Evolutionary conservation across 2,329 filamentous ascomycete species (phyloP).

Genomic region (Dactylellina cionopaga): DNA sequence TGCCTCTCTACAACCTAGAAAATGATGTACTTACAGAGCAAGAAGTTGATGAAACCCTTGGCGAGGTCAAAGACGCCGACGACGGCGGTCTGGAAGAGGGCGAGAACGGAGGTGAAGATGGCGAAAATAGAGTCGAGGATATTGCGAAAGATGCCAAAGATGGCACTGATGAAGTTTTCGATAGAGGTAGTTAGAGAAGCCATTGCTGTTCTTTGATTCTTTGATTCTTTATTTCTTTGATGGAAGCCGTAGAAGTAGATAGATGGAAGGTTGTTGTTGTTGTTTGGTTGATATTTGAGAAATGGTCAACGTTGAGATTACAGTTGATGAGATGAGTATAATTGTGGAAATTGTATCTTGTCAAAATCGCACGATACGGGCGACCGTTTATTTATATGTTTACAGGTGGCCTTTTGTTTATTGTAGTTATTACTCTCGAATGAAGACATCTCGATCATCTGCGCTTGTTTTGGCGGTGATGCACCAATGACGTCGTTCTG

Average conservation of each 20-base stretch:
- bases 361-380: constrained; percentile 2
- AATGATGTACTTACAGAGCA: constrained; percentile 26
- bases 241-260: too few species aligned
- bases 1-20: not conserved
- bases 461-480: constrained; percentile 18
- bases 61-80: constrained; percentile 30
- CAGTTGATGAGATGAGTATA: not conserved
- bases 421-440: not conserved
- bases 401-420: too few species aligned
- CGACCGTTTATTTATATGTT: too few species aligned
- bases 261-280: not conserved
- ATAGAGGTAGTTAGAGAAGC: constrained; percentile 25
- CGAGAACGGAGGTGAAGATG: constrained; percentile 41
- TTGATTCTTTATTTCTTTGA: not conserved
- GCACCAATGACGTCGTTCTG: constrained; percentile 38
- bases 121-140: constrained; percentile 36
- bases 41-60: constrained; percentile 30
- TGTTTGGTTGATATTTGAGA: not conserved
- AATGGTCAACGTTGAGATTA: not conserved
- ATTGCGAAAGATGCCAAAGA: constrained; percentile 50
- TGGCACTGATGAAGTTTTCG: constrained; percentile 45
- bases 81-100: constrained; percentile 40
- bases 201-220: constrained; percentile 8
- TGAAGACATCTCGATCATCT: not conserved
- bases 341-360: not conserved